Base-by-base conservation (phyloP, 1,284 basidiomycete species). In the Xerocomus nothofagi region DNA sequence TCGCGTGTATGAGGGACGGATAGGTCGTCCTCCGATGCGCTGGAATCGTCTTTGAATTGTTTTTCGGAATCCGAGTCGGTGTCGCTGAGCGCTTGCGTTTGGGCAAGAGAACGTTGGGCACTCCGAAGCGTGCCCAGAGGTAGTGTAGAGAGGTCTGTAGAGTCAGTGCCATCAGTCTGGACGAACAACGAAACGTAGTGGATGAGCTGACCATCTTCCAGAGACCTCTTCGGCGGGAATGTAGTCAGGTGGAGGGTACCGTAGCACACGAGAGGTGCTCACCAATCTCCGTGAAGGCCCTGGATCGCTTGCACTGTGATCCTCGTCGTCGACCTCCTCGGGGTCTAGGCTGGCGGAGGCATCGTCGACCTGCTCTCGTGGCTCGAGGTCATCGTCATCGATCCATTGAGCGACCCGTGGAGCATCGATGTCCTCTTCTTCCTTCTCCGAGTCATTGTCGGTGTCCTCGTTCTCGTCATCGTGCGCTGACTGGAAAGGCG, bases 51-150 rank as follows among this genome's bases (percentile, higher is more conserved):
- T 42, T 62, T 53, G 31, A 62, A 51, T 23, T 34, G 42, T 4
- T 54, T 54, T 12, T 50, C 58, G 6, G 60, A 66, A 15, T 71
- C 72, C 12, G 54, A 61, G 8, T 72, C 73, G n/a, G 65, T 66
- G 34, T 73, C 72, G 20, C 60, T 65, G 39, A 68, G 53, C 12
- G 58, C 65, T 32, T 71, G 68, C 4, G 72, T 71, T 24, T 69
- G 68, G 1, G 71, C 67, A 11, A 89, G 69, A n/a, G 78, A 69
- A 37, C 71, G 71, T 51, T 84, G 82, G 3, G 88, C 88, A 56
- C 78, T 82, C 11, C 85, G 76, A 24, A 91, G 73, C 10, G 84
- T 74, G 17, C 86, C 86, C 15, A 88, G 76, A 0, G 86, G 79
- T 27, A 88, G 52, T 18, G 73, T 72, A 15, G 80, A 78, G 36